Conservation (phyloP, 768 basidiomycete genomes). For the Tulasnella sp. region DNA sequence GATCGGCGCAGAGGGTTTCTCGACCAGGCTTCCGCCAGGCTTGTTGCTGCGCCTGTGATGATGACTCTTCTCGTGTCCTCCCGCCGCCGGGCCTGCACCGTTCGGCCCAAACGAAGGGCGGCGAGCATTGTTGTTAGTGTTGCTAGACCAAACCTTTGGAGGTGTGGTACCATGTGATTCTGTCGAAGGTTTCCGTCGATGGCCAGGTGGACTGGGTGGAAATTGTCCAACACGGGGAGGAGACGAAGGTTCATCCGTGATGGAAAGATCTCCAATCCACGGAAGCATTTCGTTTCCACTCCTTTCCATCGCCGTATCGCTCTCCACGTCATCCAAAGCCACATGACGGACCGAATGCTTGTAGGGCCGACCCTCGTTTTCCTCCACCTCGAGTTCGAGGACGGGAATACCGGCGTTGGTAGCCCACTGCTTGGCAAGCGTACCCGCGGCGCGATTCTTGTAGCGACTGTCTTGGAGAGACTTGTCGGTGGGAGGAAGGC, state of each 20-base stretch:
- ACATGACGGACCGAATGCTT: constrained; percentile 17
- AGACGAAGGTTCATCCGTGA: not conserved
- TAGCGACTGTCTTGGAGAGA: constrained; percentile 36
- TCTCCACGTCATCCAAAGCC: not conserved
- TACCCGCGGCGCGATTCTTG: constrained; percentile 29
- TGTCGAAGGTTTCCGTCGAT: constrained; percentile 22
- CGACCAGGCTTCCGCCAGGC: constrained; percentile 7
- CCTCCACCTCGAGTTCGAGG: constrained; percentile 39
- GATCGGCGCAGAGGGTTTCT: not conserved
- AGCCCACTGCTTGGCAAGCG: constrained; percentile 57
- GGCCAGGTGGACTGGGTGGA: constrained; percentile 25
- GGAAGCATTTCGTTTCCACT: constrained; percentile 21
- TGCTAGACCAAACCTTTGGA: not conserved
- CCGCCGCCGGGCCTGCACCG: constrained; percentile 17
- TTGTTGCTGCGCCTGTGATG: constrained; percentile 6
- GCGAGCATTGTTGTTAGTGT: not conserved
- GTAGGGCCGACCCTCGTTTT: not conserved
- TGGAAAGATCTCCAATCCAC: not conserved
- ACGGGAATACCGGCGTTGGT: constrained; percentile 44
- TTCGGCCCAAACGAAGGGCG: not conserved
- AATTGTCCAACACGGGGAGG: constrained; percentile 16
- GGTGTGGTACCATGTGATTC: constrained; percentile 1
- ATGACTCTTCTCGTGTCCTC: constrained; percentile 20
- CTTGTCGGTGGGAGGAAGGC: constrained; percentile 45
- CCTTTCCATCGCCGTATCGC: constrained; percentile 20